Evolutionary conservation across 495 filamentous ascomycete genomes (phyloP).

Genomic region (Tuber magnatum): DNA sequence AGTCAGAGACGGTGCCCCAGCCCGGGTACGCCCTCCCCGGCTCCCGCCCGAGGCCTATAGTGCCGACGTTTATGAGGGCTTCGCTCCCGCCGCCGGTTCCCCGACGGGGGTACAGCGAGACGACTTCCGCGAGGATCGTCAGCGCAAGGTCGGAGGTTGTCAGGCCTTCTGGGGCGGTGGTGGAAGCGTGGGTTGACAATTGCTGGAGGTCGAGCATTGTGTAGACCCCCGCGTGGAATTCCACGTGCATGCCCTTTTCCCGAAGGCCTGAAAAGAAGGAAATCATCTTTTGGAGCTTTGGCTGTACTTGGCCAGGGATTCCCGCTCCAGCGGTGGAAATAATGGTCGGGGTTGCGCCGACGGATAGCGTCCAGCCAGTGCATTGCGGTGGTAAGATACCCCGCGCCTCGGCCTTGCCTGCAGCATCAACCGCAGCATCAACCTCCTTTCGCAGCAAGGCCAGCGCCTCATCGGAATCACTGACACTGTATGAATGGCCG

Average conservation of each 20-base stretch:
- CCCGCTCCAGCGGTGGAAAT: slow-evolving; percentile 49
- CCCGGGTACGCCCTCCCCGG: slow-evolving; percentile 61
- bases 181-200: slow-evolving; percentile 58
- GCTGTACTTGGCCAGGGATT: slow-evolving; percentile 38
- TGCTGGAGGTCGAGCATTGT: slow-evolving; percentile 77
- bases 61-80: slow-evolving; percentile 63
- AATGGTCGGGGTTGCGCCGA: slow-evolving; percentile 77
- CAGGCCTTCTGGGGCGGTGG: slow-evolving; percentile 42
- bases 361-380: slow-evolving; percentile 48
- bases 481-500: slow-evolving; percentile 61
- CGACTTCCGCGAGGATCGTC: slow-evolving; percentile 64
- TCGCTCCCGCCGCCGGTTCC: slow-evolving; percentile 51
- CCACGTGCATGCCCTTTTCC: slow-evolving; percentile 43
- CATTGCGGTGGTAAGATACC: neutral
- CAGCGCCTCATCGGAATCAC: slow-evolving; percentile 51
- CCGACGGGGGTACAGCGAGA: slow-evolving; percentile 59
- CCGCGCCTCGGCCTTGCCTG: slow-evolving; percentile 38
- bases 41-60: slow-evolving; percentile 67
- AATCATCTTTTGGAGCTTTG: slow-evolving; percentile 16
- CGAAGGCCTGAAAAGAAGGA: slow-evolving; percentile 5
- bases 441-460: slow-evolving; percentile 56
- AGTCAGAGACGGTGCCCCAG: slow-evolving; percentile 66
- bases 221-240: slow-evolving; percentile 68
- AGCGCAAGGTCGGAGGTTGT: slow-evolving; percentile 56
- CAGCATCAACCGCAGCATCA: slow-evolving; percentile 49